Percentiles rank a stretch among this genome's conserved stretches.
Conservation (phyloP, 331 rosid genomes). For the Prunus yedoensis region DNA sequence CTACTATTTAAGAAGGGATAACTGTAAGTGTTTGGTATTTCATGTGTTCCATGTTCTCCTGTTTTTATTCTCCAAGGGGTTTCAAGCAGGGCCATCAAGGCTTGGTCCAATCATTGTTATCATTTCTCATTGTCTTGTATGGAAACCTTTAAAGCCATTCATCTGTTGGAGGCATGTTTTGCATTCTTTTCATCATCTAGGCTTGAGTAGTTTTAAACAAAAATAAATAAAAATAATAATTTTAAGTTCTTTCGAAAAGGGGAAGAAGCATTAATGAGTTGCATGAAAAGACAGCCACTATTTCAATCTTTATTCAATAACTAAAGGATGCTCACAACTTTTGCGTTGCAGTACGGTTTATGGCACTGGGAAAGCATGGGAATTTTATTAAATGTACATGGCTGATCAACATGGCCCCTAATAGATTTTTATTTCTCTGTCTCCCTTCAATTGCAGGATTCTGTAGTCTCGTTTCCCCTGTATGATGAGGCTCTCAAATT, state of each 20-base stretch:
- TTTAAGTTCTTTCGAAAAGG: neutral
- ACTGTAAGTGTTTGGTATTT: neutral
- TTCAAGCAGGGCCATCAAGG: neutral
- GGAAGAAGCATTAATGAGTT: neutral
- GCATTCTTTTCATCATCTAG: slow-evolving; percentile 4
- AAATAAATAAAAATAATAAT: no score
- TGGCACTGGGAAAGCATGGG: neutral
- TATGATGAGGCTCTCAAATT: slow-evolving; percentile 76
- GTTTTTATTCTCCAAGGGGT: neutral
- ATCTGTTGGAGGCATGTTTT: neutral
- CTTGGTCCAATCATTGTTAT: neutral
- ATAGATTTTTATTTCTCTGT: neutral
- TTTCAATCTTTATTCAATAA: neutral
- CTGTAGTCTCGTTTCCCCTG: slow-evolving; percentile 78
- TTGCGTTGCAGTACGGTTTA: neutral
- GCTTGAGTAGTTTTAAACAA: neutral
- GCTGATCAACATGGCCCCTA: neutral
- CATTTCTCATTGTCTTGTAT: neutral
- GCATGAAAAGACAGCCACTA: neutral
- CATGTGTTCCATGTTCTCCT: neutral
- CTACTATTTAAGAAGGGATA: neutral
- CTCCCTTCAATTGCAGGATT: slow-evolving; percentile 49
- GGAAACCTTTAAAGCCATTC: neutral
- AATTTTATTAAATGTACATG: neutral
- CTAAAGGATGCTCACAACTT: neutral